Conservation (phyloP, 805 yeast genomes). For the Candida taoyuanica region DNA sequence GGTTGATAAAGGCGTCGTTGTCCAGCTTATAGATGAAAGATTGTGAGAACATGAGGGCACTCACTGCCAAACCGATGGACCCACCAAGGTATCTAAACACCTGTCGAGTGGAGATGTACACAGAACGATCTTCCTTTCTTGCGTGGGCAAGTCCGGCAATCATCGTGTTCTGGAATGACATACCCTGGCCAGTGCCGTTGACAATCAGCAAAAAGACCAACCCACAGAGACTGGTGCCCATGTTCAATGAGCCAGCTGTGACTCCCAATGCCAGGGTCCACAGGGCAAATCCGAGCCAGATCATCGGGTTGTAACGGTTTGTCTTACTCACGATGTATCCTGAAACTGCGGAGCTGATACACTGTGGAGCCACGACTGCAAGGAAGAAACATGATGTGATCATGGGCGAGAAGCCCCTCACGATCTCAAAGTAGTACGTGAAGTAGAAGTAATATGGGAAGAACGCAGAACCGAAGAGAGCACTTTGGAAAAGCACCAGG, state of each 20-base stretch:
- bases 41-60: slow-evolving; percentile 22
- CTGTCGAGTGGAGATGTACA: slow-evolving; percentile 53
- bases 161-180: slow-evolving; percentile 19
- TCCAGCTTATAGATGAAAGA: slow-evolving; percentile 10
- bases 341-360: slow-evolving; percentile 10
- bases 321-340: slow-evolving; percentile 14
- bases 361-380: slow-evolving; percentile 17
- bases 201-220: slow-evolving; percentile 33
- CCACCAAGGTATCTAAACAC: slow-evolving; percentile 57
- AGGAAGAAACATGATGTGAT: slow-evolving; percentile 17
- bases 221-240: slow-evolving; percentile 27
- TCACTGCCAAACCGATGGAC: slow-evolving; percentile 51
- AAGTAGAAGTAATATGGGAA: slow-evolving; percentile 43
- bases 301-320: slow-evolving; percentile 16
- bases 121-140: slow-evolving; percentile 52
- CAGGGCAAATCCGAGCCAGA: slow-evolving; percentile 17
- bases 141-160: slow-evolving; percentile 39
- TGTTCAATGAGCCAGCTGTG: slow-evolving; percentile 10
- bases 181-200: slow-evolving; percentile 36
- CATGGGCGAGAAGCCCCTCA: slow-evolving; percentile 15
- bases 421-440: slow-evolving; percentile 35
- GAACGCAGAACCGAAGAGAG: slow-evolving; percentile 47
- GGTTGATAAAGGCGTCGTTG: slow-evolving; percentile 15
- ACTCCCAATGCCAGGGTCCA: slow-evolving; percentile 15
- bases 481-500: slow-evolving; percentile 34